Evolutionary conservation across 2,329 filamentous ascomycete species (phyloP), one percentile per base, ranked within the genome.

Genomic region (Trichoderma harzianum): DNA sequence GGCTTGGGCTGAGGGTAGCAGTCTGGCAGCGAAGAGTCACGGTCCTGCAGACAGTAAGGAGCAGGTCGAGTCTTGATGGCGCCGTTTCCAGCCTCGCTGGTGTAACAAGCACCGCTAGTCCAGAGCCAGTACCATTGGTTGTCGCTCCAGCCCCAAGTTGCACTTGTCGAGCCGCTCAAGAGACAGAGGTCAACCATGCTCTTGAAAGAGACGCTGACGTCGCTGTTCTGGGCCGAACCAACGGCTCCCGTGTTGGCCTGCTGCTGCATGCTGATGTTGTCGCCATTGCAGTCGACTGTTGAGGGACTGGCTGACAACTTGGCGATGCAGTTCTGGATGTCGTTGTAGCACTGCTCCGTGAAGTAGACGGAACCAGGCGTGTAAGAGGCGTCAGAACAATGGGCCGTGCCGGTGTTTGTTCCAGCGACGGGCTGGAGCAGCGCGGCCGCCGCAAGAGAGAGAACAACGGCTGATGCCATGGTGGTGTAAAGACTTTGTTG

Each of bases 191-290:
- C 68, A 1, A 18, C 8, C 11, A 71, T 71, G 24, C 62, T 57
- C 28, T 71, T 36, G 55, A 63, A 71, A 8, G 62, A 70, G 21
- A 68, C 57, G n/a, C 26, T 36, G 14, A 53, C 28, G 26, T 71
- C 55, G 61, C 51, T 57, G 51, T 67, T 72, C 11, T 24, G 61
- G 30, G 36, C 53, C 6, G 71, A 36, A 16, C 55, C 55, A 32
- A 58, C 55, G 11, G 60, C 60, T 60, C 28, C 26, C 16, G 34
- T 51, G 11, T 67, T 72, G 18, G 61, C 65, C 36, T 69, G 65
- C 65, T 72, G 70, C 66, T 72, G 65, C 70, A 72, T 69, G 14
- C 30, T 47, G n/a, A 71, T 24, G 36, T 62, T 62, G 36, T 24
- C 61, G 47, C 47, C 62, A 61, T 47, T 39, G 68, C 61, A 71